Evolutionary conservation across 2,329 filamentous ascomycete genomes (phyloP), one percentile per base, ranked within the genome.

Genomic region (Nakataea oryzae): DNA sequence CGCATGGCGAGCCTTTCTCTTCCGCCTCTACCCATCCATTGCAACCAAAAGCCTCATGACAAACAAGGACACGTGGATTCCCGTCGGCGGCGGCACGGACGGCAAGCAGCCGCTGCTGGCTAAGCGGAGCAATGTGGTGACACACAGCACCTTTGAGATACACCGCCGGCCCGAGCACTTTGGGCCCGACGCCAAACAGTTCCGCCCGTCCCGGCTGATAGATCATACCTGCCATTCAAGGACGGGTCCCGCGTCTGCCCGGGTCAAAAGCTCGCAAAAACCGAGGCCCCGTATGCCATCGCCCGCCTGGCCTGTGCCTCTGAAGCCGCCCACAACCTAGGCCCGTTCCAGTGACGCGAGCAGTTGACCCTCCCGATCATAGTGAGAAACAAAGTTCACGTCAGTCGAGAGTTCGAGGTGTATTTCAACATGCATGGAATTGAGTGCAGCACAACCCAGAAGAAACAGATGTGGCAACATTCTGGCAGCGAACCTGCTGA

Each of bases 161-260:
- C 71, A 73, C 58, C 67, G 70, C 24, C 60, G 61, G 34, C 50
- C 55, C 26, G 57, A 61, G 12, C 41, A 62, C 30, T 65, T 58
- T 9, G 62, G 64, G 24, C 28, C n/a, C 13, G 64, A 65, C 17
- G 64, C 64, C 9, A 54, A 60, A 24, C 54, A 27, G 55, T 65
- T 63, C 58, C 59, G 61, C 5, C 32, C 34, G 54, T 2, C 24
- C 29, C n/a, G 50, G 72, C 3, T 78, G 73, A 73, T 73, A 75
- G 56, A 47, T 28, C 0, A n/a, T 84, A 76, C 63, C 56, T 77
- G 1, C 75, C 80, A 0, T 84, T 80, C 79, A 76, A 78, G 0
- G 68, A 65, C 3, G 81, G 81, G 0, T 79, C 80, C 13, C 69
- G 81, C 6, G 69, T 78, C 4, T 84, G 81, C 66, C 79, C 80